These are phyloP conservation scores for Viola pubescens DNA, from an alignment of 441 rosid species.

Conservation along the genomic window DNA sequence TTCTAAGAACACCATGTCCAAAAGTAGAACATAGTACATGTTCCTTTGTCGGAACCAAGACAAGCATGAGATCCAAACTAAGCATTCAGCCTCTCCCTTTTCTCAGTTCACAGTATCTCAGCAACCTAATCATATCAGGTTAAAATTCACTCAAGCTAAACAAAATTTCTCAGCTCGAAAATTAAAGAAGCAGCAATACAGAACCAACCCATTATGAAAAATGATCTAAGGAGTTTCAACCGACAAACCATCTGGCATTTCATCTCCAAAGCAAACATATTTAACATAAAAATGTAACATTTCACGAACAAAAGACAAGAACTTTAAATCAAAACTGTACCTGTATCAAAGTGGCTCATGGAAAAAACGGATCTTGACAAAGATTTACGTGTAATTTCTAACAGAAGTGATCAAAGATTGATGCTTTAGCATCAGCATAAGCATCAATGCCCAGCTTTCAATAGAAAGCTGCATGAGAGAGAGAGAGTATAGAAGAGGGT, in stretches of 20 bases:
- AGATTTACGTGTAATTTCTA: slow-evolving; percentile 16
- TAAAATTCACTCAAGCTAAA: slow-evolving; percentile 11
- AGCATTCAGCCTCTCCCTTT: background rate
- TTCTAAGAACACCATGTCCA: background rate
- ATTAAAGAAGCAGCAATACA: background rate
- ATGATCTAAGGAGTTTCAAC: background rate
- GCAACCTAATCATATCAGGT: slow-evolving; percentile 2
- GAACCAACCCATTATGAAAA: slow-evolving; percentile 10
- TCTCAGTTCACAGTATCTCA: background rate
- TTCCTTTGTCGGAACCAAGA: slow-evolving; percentile 13
- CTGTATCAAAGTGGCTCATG: slow-evolving; percentile 16
- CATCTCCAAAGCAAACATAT: background rate
- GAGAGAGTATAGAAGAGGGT: background rate
- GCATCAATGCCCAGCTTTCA: slow-evolving; percentile 16
- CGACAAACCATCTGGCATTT: background rate
- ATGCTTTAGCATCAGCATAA: slow-evolving; percentile 16
- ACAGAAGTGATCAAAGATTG: slow-evolving; percentile 20
- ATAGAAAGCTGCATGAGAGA: slow-evolving; percentile 25
- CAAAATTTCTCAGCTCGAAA: background rate
- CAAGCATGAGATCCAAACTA: slow-evolving; percentile 20
- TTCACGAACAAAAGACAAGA: slow-evolving; percentile 1
- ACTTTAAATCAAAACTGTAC: slow-evolving; percentile 19
- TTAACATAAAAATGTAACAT: background rate
- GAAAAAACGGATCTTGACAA: slow-evolving; percentile 29
- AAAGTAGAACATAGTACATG: slow-evolving; percentile 9